phyloP scores from a whole-genome alignment of 176 grass and related monocot species.

The Carex parvula region DNA sequence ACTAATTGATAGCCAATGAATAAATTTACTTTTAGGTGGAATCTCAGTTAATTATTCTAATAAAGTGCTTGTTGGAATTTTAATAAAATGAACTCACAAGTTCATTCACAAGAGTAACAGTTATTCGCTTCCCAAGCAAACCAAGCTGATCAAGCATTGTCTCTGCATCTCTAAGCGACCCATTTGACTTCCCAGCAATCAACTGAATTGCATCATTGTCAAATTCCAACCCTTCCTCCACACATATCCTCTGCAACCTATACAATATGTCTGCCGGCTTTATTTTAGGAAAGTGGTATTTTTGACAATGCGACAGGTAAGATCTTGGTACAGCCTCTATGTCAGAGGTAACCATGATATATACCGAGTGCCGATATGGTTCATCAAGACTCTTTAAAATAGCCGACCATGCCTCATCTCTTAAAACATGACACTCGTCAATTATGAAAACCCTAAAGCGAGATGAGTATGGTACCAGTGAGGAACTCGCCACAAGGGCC shows the following conservation, averaged over 20 bases:
- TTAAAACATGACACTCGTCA: constrained; percentile 83
- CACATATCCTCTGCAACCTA: constrained; percentile 79
- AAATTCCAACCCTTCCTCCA: constrained; percentile 79
- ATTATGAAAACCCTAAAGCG: constrained; percentile 90
- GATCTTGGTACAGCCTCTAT: constrained; percentile 58
- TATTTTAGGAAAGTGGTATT: constrained; percentile 95
- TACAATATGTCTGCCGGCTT: constrained; percentile 64
- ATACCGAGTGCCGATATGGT: constrained; percentile 65
- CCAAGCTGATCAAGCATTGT: constrained; percentile 97
- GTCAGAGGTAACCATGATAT: constrained; percentile 92
- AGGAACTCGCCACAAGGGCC: constrained; percentile 69
- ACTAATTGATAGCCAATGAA: background rate
- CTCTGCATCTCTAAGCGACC: constrained; percentile 89
- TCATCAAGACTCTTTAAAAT: constrained; percentile 87
- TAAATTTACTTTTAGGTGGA: background rate
- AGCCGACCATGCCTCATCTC: constrained; percentile 75
- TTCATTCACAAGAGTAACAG: constrained; percentile 89
- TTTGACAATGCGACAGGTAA: constrained; percentile 77
- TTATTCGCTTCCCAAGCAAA: constrained; percentile 89
- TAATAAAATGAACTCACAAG: constrained; percentile 61
- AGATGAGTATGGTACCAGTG: constrained; percentile 68
- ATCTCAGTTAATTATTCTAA: background rate
- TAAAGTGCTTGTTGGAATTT: background rate
- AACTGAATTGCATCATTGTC: constrained; percentile 85
- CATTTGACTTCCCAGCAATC: constrained; percentile 82